Evolutionary conservation across 192 early-diverging fungal genomes (phyloP).

Genomic region (Rhizoclosmatium sp.): DNA sequence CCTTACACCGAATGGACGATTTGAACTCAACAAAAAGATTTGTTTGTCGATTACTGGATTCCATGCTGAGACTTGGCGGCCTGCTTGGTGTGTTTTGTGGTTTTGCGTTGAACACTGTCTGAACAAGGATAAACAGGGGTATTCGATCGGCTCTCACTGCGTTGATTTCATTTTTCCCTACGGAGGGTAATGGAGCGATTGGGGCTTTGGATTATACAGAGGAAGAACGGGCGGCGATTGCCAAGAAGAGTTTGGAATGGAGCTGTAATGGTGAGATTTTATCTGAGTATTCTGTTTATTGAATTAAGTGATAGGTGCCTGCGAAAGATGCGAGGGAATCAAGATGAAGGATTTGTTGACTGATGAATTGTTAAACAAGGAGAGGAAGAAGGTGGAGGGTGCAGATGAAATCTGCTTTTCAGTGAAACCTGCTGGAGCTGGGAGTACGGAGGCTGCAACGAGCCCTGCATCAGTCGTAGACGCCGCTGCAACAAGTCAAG

Average conservation of each 20-base stretch:
- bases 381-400: slow-evolving; percentile 31
- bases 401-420: slow-evolving; percentile 28
- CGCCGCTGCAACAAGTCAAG: not conserved
- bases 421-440: not conserved
- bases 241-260: slow-evolving; percentile 64
- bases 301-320: not conserved
- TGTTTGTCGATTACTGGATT: slow-evolving; percentile 93
- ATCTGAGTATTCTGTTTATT: not conserved
- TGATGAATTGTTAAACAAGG: slow-evolving; percentile 7
- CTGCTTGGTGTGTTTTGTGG: slow-evolving; percentile 73
- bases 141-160: slow-evolving; percentile 90
- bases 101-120: not conserved
- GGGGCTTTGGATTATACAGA: slow-evolving; percentile 79
- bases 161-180: slow-evolving; percentile 90
- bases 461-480: not conserved
- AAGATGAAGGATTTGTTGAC: slow-evolving; percentile 25
- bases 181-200: slow-evolving; percentile 80
- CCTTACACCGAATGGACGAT: slow-evolving; percentile 74
- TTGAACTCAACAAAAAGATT: slow-evolving; percentile 92
- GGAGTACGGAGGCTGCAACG: not conserved
- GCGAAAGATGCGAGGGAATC: slow-evolving; percentile 30
- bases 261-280: slow-evolving; percentile 35
- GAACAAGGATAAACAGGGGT: slow-evolving; percentile 49
- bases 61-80: slow-evolving; percentile 96
- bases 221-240: slow-evolving; percentile 68